Evolutionary conservation across 345 rosid species (phyloP).

Genomic region (Atalantia buxifolia): DNA sequence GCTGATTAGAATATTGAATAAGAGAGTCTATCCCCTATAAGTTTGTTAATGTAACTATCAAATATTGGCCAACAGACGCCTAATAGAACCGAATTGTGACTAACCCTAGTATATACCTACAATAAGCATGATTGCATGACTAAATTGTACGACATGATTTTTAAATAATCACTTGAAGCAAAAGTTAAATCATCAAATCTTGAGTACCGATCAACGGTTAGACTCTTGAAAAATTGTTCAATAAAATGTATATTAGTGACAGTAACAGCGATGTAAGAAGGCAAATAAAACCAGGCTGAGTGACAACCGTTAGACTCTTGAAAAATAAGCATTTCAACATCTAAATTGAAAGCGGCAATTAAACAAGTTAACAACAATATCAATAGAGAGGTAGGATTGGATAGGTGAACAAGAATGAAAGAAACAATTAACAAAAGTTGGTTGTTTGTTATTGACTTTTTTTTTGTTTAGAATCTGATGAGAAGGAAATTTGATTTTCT

Average conservation of each 20-base stretch:
- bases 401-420: constrained; percentile 46
- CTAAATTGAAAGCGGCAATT: background rate
- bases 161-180: background rate
- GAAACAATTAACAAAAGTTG: constrained; percentile 24
- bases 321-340: constrained; percentile 16
- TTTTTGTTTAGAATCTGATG: constrained; percentile 11
- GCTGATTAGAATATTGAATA: background rate
- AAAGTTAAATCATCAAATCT: constrained; percentile 6
- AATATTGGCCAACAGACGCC: background rate
- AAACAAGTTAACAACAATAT: background rate
- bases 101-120: background rate
- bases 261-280: background rate
- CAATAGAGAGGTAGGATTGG: constrained; percentile 12
- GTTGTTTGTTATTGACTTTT: constrained; percentile 53
- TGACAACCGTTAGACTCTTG: constrained; percentile 24
- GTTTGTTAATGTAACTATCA: background rate
- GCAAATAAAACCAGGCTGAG: background rate
- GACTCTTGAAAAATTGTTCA: no score
- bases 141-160: background rate
- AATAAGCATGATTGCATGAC: background rate
- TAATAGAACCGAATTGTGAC: background rate
- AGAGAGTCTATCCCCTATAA: background rate
- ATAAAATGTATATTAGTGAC: background rate
- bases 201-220: background rate
- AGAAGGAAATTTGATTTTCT: background rate